Evolutionary conservation across 2,329 filamentous ascomycete species (phyloP), one percentile per base, ranked within the genome.

Genomic region (Fonsecaea pugnacius): DNA sequence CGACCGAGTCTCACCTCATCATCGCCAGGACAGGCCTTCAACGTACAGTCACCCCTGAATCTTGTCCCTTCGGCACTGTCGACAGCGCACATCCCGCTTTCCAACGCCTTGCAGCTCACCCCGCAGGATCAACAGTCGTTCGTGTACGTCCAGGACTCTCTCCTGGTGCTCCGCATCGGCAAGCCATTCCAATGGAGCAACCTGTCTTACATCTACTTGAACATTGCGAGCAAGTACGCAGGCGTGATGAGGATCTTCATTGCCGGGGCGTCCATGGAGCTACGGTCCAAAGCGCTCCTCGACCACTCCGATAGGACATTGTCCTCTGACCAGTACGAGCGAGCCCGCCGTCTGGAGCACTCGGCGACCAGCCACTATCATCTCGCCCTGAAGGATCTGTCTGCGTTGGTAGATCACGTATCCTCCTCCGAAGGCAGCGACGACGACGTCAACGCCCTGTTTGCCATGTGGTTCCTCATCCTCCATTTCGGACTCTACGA

Each of bases 171-270:
- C 54, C 74, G 73, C 46, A 75, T 77, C 35, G 76, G 77, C 71
- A 78, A 78, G 59, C 69, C 72, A 27, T 78, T 74, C 73, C 65
- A 72, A 35, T 78, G 76, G 76, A 77, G 75, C 64, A 74, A 72
- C 58, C 71, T 78, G 57, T 72, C 71, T 21, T 77, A 77, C 57
- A 69, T 78, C 1, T 77, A 77, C 54, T 71, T 75, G 57, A 72
- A 74, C 1, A 75, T 75, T 2, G 76, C 76, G 4, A 64, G 71
- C 6, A 71, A 71, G 3, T 76, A 73, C 66, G 75, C 73, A 40
- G 72, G 77, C 12, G 75, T 78, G 21, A 78, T 78, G 76, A 73
- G 76, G 16, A 77, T 77, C 74, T 75, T 78, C n/a, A 63, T 78
- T 27, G 76, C 76, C 1, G 60, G 76, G 10, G 73, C 75, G 1